These are phyloP conservation scores for Tolypocladium tropicale DNA, from an alignment of 2,329 filamentous ascomycete species.

Conservation along the genomic window DNA sequence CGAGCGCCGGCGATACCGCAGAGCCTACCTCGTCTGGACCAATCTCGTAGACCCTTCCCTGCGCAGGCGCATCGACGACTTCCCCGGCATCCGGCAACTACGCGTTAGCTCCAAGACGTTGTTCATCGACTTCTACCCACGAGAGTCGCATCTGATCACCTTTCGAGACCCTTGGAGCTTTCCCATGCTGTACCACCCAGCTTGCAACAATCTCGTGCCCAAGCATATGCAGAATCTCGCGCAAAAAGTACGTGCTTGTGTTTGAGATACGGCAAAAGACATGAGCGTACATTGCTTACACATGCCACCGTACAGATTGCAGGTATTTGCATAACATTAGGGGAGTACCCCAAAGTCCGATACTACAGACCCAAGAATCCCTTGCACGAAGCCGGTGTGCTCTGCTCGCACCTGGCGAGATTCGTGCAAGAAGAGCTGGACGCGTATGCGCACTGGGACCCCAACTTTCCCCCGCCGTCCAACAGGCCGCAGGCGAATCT, in stretches of 20 bases:
- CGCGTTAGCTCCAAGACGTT: slow-evolving; percentile 75
- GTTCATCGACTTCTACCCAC: slow-evolving; percentile 79
- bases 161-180: slow-evolving; percentile 97
- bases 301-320: slow-evolving; percentile 18
- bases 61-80: slow-evolving; percentile 65
- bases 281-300: background rate
- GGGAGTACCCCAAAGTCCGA: slow-evolving; percentile 86
- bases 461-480: slow-evolving; percentile 72
- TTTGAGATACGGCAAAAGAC: background rate
- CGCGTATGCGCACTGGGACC: slow-evolving; percentile 73
- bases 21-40: slow-evolving; percentile 78
- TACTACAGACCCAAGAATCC: slow-evolving; percentile 73
- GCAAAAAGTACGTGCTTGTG: slow-evolving; percentile 56
- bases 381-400: slow-evolving; percentile 75
- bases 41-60: slow-evolving; percentile 58
- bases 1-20: slow-evolving; percentile 71
- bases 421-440: slow-evolving; percentile 91
- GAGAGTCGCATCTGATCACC: slow-evolving; percentile 83
- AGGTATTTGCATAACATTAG: slow-evolving; percentile 77
- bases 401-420: slow-evolving; percentile 78
- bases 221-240: slow-evolving; percentile 76
- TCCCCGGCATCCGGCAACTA: slow-evolving; percentile 56
- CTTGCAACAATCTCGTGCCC: slow-evolving; percentile 74
- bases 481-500: slow-evolving; percentile 72
- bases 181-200: slow-evolving; percentile 80